A percentile compares a stretch with the other conserved stretches of the same genome.
These are phyloP conservation scores for Camellia sinensis DNA, from an alignment of 148 eudicot genomes.

Conservation along the genomic window DNA sequence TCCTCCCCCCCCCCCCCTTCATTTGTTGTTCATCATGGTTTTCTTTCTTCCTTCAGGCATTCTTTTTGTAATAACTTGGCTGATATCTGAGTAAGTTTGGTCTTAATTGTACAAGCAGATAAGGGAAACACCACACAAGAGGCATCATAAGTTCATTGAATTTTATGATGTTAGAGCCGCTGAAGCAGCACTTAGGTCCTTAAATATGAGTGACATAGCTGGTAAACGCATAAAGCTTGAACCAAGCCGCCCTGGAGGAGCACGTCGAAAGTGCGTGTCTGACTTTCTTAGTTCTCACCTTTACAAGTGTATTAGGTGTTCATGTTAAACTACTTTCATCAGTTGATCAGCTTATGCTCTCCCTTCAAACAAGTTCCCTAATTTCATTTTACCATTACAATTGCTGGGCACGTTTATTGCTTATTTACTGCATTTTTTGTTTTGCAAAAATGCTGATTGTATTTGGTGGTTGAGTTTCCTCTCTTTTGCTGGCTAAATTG, in stretches of 20 bases:
- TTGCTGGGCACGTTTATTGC: no score
- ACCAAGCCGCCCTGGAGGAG: constrained; percentile 38
- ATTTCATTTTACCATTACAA: no score
- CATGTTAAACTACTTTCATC: no score
- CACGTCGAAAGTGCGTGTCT: constrained; percentile 29
- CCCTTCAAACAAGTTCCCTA: no score
- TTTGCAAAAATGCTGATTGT: no score
- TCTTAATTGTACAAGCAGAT: constrained; percentile 33
- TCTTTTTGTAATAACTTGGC: background rate
- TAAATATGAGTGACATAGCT: constrained; percentile 48
- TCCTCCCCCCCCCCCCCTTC: no score
- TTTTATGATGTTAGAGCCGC: constrained; percentile 72
- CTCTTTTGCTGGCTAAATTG: no score
- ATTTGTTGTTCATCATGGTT: no score
- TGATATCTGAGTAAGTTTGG: background rate
- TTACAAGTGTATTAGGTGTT: no score
- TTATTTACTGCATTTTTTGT: no score
- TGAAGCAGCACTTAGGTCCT: constrained; percentile 57
- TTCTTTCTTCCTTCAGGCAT: background rate
- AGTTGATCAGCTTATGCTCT: no score
- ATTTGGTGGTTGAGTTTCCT: no score
- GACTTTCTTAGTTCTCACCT: background rate
- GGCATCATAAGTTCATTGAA: constrained; percentile 45
- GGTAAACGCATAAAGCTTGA: constrained; percentile 53
- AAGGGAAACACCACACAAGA: constrained; percentile 44